A percentile compares a stretch with the other conserved stretches of the same genome.
Conservation (phyloP, 2,329 filamentous ascomycete genomes). For the Setomelanomma holmii region DNA sequence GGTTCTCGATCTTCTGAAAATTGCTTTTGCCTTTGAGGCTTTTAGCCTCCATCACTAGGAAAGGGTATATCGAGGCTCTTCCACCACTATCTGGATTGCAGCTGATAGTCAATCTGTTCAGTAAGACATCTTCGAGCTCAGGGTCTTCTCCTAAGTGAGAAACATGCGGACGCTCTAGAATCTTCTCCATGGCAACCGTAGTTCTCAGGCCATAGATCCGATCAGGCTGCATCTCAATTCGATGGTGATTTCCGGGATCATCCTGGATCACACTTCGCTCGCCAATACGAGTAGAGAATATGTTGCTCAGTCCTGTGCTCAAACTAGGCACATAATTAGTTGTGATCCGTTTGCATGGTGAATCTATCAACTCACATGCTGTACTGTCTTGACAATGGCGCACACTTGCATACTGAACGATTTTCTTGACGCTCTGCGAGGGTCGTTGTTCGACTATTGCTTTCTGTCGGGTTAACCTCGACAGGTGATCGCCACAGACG, state of each 20-base stretch:
- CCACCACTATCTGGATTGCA: conserved; percentile 21
- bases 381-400: neutral
- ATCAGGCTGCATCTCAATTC: conserved; percentile 17
- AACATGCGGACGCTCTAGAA: neutral
- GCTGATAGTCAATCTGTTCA: conserved; percentile 1
- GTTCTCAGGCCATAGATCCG: conserved; percentile 15
- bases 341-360: neutral
- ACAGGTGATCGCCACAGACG: conserved; percentile 20
- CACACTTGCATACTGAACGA: neutral
- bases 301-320: conserved; percentile 13
- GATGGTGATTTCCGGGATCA: neutral
- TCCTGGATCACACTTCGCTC: conserved; percentile 7
- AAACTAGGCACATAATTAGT: conserved; percentile 2
- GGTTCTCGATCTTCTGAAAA: conserved; percentile 23
- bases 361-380: conserved; percentile 10
- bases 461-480: conserved; percentile 8
- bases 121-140: conserved; percentile 9
- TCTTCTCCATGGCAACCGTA: conserved; percentile 17
- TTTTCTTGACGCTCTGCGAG: conserved; percentile 16
- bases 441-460: conserved; percentile 11
- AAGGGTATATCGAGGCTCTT: conserved; percentile 21
- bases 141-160: neutral
- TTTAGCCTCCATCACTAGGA: conserved; percentile 27
- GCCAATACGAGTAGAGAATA: conserved; percentile 1
- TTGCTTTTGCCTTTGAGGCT: conserved; percentile 14